Percentiles rank a stretch among this genome's conserved stretches.
phyloP scores from a whole-genome alignment of 176 grass and related monocot species.

The Ananas comosus region DNA sequence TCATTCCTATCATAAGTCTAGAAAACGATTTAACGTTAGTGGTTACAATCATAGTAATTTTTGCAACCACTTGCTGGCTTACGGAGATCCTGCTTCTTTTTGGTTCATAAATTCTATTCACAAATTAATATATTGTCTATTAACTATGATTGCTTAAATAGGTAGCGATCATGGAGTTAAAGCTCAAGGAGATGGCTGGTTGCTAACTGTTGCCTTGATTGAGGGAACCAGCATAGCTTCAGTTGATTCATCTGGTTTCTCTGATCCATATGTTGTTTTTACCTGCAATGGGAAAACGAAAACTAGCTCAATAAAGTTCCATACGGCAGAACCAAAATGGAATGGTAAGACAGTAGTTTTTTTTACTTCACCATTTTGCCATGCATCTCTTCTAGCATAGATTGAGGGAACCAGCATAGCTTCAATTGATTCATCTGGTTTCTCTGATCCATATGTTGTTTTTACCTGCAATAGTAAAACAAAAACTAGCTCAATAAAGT shows the following conservation, averaged over 20 bases:
- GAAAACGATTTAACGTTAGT: not conserved
- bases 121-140: conserved; percentile 4
- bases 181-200: conserved; percentile 88
- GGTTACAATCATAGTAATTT: not conserved
- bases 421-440: conserved; percentile 60
- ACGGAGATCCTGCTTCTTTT: conserved; percentile 2
- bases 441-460: conserved; percentile 88
- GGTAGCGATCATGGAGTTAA: conserved; percentile 79
- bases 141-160: conserved; percentile 25
- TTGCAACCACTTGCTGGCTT: not conserved
- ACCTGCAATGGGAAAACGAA: conserved; percentile 90
- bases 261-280: conserved; percentile 93
- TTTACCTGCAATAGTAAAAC: conserved; percentile 90
- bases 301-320: conserved; percentile 93
- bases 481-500: conserved; percentile 94
- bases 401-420: too few species aligned
- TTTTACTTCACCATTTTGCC: conserved; percentile 12
- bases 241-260: conserved; percentile 61
- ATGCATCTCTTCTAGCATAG: conserved; percentile 7
- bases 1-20: not conserved
- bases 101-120: conserved; percentile 15
- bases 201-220: conserved; percentile 73
- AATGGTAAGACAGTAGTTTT: conserved; percentile 40
- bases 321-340: conserved; percentile 80
- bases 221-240: conserved; percentile 72